phyloP scores from a whole-genome alignment of 2,329 filamentous ascomycete species.

The Colletotrichum sp. region DNA sequence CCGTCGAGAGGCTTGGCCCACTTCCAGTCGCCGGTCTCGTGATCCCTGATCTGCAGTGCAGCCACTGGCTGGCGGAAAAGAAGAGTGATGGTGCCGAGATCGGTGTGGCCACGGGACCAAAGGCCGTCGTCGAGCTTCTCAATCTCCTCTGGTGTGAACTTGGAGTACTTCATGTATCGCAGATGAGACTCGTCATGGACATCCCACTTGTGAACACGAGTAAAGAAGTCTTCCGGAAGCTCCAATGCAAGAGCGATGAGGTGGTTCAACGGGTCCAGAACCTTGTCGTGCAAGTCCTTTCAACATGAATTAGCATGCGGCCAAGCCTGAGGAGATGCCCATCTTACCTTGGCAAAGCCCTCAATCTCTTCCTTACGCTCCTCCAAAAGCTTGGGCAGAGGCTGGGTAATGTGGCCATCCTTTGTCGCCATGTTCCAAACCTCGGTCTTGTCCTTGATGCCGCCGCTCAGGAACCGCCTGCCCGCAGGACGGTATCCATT shows the following conservation, averaged over 20 bases:
- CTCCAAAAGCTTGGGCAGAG: conserved; percentile 47
- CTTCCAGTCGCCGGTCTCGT: conserved; percentile 52
- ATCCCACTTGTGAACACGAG: conserved; percentile 58
- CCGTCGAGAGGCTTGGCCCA: conserved; percentile 54
- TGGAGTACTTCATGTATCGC: conserved; percentile 66
- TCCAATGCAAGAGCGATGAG: conserved; percentile 67
- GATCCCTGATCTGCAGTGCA: conserved; percentile 57
- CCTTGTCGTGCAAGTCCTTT: conserved; percentile 49
- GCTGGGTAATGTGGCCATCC: conserved; percentile 33
- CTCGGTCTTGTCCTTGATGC: conserved; percentile 43
- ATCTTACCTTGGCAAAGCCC: conserved; percentile 51
- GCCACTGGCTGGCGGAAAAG: conserved; percentile 65
- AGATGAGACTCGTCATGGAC: conserved; percentile 64
- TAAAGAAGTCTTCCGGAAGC: conserved; percentile 62
- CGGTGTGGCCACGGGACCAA: conserved; percentile 57
- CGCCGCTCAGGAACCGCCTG: conserved; percentile 32
- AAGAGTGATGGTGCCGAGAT: conserved; percentile 60
- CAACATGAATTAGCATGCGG: background rate
- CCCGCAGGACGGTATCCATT: conserved; percentile 61
- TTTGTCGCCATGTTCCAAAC: conserved; percentile 43
- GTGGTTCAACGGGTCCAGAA: conserved; percentile 61
- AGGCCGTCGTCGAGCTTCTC: conserved; percentile 44
- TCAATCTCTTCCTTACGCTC: conserved; percentile 61
- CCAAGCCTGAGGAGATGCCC: too few relatives aligned
- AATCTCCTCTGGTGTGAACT: conserved; percentile 52